Base-by-base conservation (phyloP, 225 moss, liverwort and hornwort genomes). In the Bryum argenteum region DNA sequence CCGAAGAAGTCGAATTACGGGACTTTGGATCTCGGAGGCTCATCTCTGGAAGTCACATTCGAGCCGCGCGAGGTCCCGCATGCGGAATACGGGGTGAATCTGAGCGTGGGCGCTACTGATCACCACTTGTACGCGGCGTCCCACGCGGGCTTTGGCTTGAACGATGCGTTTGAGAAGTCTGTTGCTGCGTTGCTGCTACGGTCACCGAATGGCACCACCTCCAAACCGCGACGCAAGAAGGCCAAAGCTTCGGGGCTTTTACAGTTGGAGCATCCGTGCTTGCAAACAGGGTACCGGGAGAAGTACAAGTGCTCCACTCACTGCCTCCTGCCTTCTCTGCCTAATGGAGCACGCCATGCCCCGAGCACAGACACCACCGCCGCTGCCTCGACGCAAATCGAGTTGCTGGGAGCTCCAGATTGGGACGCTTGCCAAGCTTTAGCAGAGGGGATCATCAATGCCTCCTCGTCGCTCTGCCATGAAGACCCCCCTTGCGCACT, bases 121-220 rank as follows among this genome's bases (percentile, higher is more conserved):
- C 97, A 98, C 73, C 88, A 89, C 71, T 82, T 98, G 20, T 98
- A 94, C 71, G 97, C 97, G 1, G 87, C 90, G 52, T 98, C 97
- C 5, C 92, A 98, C 71, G 79, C 89, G 28, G 97, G 97, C 8
- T 94, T 89, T 67, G 97, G 97, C 52, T 75, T 98, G 18, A 98
- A 98, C 67, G 97, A 98, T 76, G 97, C 94, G n/a, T 98, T 94
- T 52, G 92, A 98, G 75, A 98, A 92, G 78, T 98, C 97, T 0
- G 90, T 98, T 54, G 90, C 92, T 26, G n/a, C 83, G 70, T 72
- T 98, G 79, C 59, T 98, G 33, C 33, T 33, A 33, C 2, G 33
- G 3, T 33, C 33, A 33, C 33, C 5, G 63, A 79, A 66, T 48
- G 69, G 73, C 43, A 72, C 71, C 42, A 82, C 57, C 58, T 72